A percentile compares a stretch with the other conserved stretches of the same genome.
Evolutionary conservation across 2,329 filamentous ascomycete genomes (phyloP).

Genomic region (Mariannaea elegans): DNA sequence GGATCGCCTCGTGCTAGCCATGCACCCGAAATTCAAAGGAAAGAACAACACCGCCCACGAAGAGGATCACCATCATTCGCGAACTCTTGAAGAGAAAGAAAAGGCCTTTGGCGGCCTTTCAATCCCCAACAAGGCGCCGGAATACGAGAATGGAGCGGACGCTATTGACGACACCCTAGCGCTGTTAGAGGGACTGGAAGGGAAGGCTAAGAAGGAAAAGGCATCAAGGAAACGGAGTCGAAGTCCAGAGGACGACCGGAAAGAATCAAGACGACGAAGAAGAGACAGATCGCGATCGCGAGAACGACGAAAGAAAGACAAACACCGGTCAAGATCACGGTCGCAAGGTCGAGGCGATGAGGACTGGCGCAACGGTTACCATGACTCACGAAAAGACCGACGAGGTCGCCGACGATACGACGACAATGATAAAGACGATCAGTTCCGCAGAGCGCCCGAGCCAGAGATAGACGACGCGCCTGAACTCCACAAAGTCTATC

Average conservation of each 20-base stretch:
- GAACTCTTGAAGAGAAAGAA: slow-evolving; percentile 74
- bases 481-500: slow-evolving; percentile 85
- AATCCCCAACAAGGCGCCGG: slow-evolving; percentile 77
- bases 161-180: slow-evolving; percentile 94
- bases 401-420: slow-evolving; percentile 51
- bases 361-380: slow-evolving; percentile 53
- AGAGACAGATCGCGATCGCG: slow-evolving; percentile 53
- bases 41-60: slow-evolving; percentile 52
- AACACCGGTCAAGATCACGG: slow-evolving; percentile 49
- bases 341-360: slow-evolving; percentile 54
- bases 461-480: slow-evolving; percentile 84
- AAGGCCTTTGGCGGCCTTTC: slow-evolving; percentile 91
- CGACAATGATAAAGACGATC: slow-evolving; percentile 61
- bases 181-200: slow-evolving; percentile 85
- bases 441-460: slow-evolving; percentile 71
- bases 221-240: slow-evolving; percentile 65
- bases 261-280: slow-evolving; percentile 52
- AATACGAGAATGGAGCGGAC: slow-evolving; percentile 56
- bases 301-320: slow-evolving; percentile 50
- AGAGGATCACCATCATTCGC: slow-evolving; percentile 50
- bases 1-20: slow-evolving; percentile 84
- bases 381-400: slow-evolving; percentile 43
- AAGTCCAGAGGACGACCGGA: slow-evolving; percentile 62
- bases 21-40: slow-evolving; percentile 89
- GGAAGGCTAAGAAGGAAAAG: slow-evolving; percentile 65